Conservation (phyloP, 1,139 yeast species). For the Magnusiomyces sp. region DNA sequence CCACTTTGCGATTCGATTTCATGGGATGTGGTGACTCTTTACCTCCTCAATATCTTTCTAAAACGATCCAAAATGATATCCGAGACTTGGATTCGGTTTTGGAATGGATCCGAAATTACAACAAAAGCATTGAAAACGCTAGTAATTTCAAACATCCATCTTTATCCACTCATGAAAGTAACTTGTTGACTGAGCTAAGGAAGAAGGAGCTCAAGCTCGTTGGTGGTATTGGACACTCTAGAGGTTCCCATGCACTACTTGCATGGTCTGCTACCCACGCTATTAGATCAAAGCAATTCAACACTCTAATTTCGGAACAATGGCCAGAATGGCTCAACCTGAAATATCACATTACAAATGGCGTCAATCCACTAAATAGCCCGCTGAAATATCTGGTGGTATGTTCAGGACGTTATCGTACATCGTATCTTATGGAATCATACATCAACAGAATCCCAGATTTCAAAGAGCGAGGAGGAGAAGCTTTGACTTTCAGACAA, state of each 20-base stretch:
- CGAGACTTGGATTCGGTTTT: slow-evolving; percentile 8
- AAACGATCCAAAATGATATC: slow-evolving; percentile 9
- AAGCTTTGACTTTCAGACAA: neutral
- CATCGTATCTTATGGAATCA: slow-evolving; percentile 3
- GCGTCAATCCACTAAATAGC: neutral
- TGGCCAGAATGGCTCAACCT: neutral
- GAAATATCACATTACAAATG: slow-evolving; percentile 1
- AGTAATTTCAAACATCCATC: too few relatives aligned
- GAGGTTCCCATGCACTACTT: slow-evolving; percentile 11
- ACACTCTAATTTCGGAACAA: neutral
- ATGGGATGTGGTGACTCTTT: slow-evolving; percentile 13
- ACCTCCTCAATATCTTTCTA: neutral
- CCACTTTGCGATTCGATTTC: slow-evolving; percentile 13
- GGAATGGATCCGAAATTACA: slow-evolving; percentile 4
- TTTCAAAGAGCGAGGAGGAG: slow-evolving; percentile 2
- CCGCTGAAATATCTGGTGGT: slow-evolving; percentile 5
- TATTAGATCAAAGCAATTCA: slow-evolving; percentile 57
- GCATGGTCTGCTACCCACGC: slow-evolving; percentile 9
- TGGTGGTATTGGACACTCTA: slow-evolving; percentile 12
- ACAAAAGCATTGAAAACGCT: neutral
- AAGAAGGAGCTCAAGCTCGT: neutral
- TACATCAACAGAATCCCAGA: slow-evolving; percentile 1
- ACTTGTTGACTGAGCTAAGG: too few relatives aligned
- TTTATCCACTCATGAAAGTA: too few relatives aligned
- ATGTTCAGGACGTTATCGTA: slow-evolving; percentile 12